These are phyloP conservation scores for Adansonia madagascariensis DNA, from an alignment of 441 rosid genomes.

Conservation along the genomic window DNA sequence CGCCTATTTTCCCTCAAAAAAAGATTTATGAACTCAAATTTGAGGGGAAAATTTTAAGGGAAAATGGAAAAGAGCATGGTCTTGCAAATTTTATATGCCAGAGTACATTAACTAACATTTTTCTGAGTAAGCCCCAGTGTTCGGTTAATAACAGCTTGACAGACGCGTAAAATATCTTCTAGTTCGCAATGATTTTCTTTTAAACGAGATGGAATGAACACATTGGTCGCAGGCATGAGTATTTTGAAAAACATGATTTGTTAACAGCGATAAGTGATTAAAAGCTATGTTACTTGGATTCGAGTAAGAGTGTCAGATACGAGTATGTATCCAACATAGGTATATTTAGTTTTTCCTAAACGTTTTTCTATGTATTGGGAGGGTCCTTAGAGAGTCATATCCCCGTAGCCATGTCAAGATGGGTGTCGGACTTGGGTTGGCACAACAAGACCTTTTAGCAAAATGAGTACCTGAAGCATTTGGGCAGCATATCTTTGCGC, in stretches of 20 bases:
- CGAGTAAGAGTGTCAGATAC: too few relatives aligned
- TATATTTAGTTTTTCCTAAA: too few relatives aligned
- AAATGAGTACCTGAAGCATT: constrained; percentile 71
- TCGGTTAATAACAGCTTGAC: background rate
- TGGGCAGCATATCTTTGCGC: constrained; percentile 94
- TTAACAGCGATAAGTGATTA: background rate
- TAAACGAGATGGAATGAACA: background rate
- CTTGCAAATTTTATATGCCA: background rate
- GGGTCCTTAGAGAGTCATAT: too few relatives aligned
- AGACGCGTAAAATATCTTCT: background rate
- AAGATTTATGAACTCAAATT: background rate
- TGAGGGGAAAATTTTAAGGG: background rate
- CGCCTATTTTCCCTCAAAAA: background rate
- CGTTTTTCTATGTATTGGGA: too few relatives aligned
- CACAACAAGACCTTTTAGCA: background rate
- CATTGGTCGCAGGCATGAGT: background rate
- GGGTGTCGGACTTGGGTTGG: background rate
- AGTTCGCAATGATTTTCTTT: background rate
- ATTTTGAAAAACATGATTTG: background rate
- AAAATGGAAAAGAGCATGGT: background rate
- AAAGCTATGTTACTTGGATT: too few relatives aligned
- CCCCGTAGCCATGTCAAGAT: too few relatives aligned
- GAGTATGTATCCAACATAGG: too few relatives aligned
- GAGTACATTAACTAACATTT: background rate
- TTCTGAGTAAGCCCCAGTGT: background rate